phyloP scores from a whole-genome alignment of 192 early-diverging fungal genomes.

The Mortierella claussenii region DNA sequence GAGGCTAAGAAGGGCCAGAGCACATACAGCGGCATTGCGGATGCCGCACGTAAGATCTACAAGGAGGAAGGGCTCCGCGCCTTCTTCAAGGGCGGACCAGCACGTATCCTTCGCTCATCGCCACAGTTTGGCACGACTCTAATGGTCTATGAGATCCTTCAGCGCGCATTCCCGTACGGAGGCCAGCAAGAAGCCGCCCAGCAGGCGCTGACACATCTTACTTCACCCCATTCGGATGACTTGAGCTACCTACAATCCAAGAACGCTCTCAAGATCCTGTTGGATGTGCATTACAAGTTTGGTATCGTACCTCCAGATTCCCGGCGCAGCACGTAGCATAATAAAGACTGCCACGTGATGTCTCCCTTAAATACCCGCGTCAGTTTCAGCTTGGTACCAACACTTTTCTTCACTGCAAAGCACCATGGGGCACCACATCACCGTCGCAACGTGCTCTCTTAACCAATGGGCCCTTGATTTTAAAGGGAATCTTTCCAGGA shows the following conservation, averaged over 20 bases:
- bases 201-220: conserved; percentile 24
- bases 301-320: conserved; percentile 43
- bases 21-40: conserved; percentile 83
- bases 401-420: not conserved
- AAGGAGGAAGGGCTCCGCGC: conserved; percentile 92
- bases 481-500: conserved; percentile 90
- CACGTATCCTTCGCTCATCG: conserved; percentile 88
- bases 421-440: conserved; percentile 68
- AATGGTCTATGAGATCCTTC: conserved; percentile 91
- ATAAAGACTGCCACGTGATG: conserved; percentile 8
- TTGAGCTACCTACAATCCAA: conserved; percentile 58
- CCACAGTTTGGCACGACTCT: conserved; percentile 97
- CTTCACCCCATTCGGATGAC: conserved; percentile 29
- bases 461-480: conserved; percentile 99
- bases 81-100: conserved; percentile 97
- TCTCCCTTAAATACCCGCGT: not conserved
- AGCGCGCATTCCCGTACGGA: conserved; percentile 68
- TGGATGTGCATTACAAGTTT: conserved; percentile 57
- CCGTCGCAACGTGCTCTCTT: conserved; percentile 84
- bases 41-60: conserved; percentile 89
- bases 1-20: conserved; percentile 91
- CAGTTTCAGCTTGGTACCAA: not conserved
- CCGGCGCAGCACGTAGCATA: not conserved
- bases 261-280: conserved; percentile 67
- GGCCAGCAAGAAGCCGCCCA: conserved; percentile 36